Conservation (phyloP, 2,329 filamentous ascomycete genomes). For the Paracoccidioides lutzii region DNA sequence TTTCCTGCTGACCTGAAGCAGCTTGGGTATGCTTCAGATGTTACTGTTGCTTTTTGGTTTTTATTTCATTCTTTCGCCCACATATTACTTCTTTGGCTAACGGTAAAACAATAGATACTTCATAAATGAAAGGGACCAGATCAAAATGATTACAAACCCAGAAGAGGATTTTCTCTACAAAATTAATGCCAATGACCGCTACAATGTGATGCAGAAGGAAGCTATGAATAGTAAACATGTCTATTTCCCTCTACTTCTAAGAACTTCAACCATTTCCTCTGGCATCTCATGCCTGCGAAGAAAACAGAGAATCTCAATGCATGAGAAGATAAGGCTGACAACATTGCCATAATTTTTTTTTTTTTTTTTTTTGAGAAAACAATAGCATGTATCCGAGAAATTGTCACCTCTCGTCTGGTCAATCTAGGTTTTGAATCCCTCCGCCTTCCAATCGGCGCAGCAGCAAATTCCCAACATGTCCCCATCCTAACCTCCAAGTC, state of each 20-base stretch:
- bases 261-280: not conserved
- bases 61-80: not conserved
- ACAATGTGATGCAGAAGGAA: slow-evolving; percentile 63
- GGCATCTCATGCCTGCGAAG: not conserved
- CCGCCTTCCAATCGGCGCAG: slow-evolving; percentile 46
- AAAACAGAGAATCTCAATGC: not conserved
- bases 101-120: slow-evolving; percentile 50
- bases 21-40: slow-evolving; percentile 48
- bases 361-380: not conserved
- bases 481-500: slow-evolving; percentile 54
- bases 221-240: slow-evolving; percentile 52
- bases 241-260: not conserved
- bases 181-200: slow-evolving; percentile 57
- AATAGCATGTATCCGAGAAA: slow-evolving; percentile 48
- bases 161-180: slow-evolving; percentile 63
- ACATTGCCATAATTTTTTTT: not conserved
- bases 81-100: not conserved
- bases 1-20: slow-evolving; percentile 54
- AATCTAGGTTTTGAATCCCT: slow-evolving; percentile 47
- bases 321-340: not conserved
- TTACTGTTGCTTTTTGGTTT: not conserved
- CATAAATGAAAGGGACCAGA: slow-evolving; percentile 60
- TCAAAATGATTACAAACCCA: slow-evolving; percentile 56
- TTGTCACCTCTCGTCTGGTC: slow-evolving; percentile 51
- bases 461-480: slow-evolving; percentile 43